Evolutionary conservation across 2,329 filamentous ascomycete genomes (phyloP).

Genomic region (Fonsecaea pugnacius): DNA sequence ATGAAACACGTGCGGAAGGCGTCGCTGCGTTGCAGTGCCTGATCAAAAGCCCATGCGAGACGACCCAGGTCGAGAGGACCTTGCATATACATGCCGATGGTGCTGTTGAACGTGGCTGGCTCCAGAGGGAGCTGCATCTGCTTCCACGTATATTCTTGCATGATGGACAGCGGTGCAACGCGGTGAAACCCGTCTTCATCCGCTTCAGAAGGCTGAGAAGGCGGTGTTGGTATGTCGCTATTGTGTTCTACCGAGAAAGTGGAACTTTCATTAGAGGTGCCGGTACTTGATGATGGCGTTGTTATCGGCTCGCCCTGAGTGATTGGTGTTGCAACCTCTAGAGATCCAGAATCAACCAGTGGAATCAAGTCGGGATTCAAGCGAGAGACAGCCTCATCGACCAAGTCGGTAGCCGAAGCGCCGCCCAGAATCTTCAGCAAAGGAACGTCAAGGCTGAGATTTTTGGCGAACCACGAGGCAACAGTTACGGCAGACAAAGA

Average conservation of each 20-base stretch:
- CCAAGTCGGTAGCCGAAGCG: slow-evolving; percentile 15
- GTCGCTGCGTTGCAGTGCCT: slow-evolving; percentile 8
- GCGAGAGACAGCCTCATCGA: slow-evolving; percentile 14
- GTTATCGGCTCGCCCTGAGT: neutral
- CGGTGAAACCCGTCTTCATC: slow-evolving; percentile 14
- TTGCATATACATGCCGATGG: slow-evolving; percentile 12
- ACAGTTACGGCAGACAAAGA: slow-evolving; percentile 48
- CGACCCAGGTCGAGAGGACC: slow-evolving; percentile 1
- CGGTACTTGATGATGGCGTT: neutral
- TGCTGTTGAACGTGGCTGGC: slow-evolving; percentile 11
- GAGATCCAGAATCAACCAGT: slow-evolving; percentile 19
- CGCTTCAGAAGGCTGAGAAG: neutral
- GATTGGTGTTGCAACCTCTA: neutral
- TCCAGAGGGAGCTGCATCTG: slow-evolving; percentile 21
- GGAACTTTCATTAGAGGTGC: neutral
- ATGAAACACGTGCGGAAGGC: slow-evolving; percentile 21
- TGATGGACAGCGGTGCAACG: slow-evolving; percentile 17
- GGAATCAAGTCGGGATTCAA: slow-evolving; percentile 17
- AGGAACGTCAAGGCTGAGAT: slow-evolving; percentile 51
- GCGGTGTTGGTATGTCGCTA: neutral
- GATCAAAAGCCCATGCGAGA: slow-evolving; percentile 7
- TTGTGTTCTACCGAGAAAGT: neutral
- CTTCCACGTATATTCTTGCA: slow-evolving; percentile 20
- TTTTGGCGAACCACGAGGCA: slow-evolving; percentile 56
- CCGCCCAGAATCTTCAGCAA: slow-evolving; percentile 54